These are phyloP conservation scores for Pythium brassicae DNA, from an alignment of 352 stramenopile genomes.

Conservation along the genomic window DNA sequence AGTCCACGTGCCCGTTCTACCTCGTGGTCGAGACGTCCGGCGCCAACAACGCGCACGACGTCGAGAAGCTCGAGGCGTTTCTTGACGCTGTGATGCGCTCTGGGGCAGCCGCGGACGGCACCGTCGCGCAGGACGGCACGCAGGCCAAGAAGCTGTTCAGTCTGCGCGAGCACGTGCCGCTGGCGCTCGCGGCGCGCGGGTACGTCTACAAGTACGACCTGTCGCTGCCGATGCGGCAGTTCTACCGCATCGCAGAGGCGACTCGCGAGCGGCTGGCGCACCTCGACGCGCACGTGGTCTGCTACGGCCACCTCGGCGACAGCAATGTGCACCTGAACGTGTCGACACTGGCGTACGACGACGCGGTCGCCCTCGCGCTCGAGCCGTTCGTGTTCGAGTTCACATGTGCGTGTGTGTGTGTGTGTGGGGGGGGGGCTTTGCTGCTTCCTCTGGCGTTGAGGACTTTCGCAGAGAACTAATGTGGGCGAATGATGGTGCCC, in stretches of 20 bases:
- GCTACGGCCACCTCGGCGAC: constrained; percentile 95
- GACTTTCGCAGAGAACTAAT: too few species aligned
- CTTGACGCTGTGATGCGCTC: constrained; percentile 71
- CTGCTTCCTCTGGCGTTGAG: too few species aligned
- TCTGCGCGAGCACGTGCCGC: constrained; percentile 93
- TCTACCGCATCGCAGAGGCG: constrained; percentile 89
- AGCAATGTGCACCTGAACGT: constrained; percentile 98
- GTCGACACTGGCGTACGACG: constrained; percentile 64
- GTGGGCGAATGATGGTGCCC: not conserved
- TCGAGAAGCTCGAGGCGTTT: constrained; percentile 87
- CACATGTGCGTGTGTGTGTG: constrained; percentile 39
- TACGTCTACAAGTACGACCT: constrained; percentile 99
- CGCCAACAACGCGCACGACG: constrained; percentile 88
- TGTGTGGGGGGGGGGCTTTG: not conserved
- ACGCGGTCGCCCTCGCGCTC: constrained; percentile 54
- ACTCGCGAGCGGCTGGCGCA: constrained; percentile 48
- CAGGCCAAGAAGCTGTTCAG: constrained; percentile 92
- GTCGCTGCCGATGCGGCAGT: constrained; percentile 88
- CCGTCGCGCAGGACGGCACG: constrained; percentile 89
- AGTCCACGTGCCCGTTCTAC: constrained; percentile 79
- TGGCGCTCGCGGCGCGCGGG: constrained; percentile 78
- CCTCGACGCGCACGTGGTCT: constrained; percentile 59
- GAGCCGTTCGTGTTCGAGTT: constrained; percentile 83
- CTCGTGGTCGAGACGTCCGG: constrained; percentile 97
- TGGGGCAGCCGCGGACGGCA: constrained; percentile 85